Percentiles rank a stretch among this genome's conserved stretches.
These are phyloP conservation scores for Pseudotsuga menziesii DNA, from an alignment of 75 land plant species.

Conservation along the genomic window DNA sequence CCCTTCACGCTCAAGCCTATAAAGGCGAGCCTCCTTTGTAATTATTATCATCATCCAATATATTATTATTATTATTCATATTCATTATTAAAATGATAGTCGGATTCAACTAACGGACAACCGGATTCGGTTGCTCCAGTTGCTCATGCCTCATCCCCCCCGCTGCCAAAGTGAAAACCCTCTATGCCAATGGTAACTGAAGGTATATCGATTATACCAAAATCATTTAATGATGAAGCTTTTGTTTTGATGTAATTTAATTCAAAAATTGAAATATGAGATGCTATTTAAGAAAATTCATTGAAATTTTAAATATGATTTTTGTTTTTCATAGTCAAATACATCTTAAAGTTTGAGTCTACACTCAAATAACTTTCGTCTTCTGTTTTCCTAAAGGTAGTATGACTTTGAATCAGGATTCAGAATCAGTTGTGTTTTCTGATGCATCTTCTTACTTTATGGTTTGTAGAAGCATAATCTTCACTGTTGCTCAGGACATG, in stretches of 20 bases:
- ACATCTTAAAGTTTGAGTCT: slow-evolving; percentile 1
- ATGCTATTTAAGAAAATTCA: background rate
- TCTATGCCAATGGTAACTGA: background rate
- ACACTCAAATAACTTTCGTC: background rate
- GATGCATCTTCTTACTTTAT: background rate
- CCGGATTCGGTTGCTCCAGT: too few species aligned
- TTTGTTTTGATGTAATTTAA: background rate
- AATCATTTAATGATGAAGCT: background rate
- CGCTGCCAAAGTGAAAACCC: background rate
- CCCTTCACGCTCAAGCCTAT: too few species aligned
- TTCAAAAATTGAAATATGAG: background rate
- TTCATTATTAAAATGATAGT: too few species aligned
- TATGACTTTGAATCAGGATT: background rate
- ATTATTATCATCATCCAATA: too few species aligned
- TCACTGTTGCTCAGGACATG: background rate
- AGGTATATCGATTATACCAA: background rate
- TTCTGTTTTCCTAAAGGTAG: background rate
- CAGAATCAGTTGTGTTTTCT: background rate
- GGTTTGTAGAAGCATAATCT: background rate
- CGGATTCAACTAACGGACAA: too few species aligned
- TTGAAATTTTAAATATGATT: background rate
- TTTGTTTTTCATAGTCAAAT: background rate
- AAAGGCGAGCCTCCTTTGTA: too few species aligned
- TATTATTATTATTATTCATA: too few species aligned
- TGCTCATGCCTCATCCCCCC: too few species aligned